Base-by-base conservation (phyloP, 1,284 basidiomycete species). In the Ustilago esculenta region DNA sequence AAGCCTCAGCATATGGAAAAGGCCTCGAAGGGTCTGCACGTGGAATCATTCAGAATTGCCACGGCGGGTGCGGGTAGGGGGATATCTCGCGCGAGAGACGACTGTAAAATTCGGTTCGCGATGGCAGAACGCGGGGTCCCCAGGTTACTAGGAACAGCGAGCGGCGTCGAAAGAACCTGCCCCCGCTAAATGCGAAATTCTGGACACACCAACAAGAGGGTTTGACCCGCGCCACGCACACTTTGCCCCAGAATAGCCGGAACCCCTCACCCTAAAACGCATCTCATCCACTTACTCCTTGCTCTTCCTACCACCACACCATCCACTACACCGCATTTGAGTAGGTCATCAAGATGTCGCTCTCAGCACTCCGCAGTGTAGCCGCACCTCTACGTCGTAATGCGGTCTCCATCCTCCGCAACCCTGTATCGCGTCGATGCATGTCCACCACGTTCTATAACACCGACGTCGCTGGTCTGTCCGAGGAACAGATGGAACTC, bases 391-490 rank as follows among this genome's bases (percentile, higher is more conserved):
- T 57, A 37, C 48, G 46, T 32, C 40, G 30, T 24, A 18, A n/a
- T 15, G 30, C 41, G 27, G 14, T 12, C 33, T 21, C 51, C 2
- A 11, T 9, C 17, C 21, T 10, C 18, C 39, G 20, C 25, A 27
- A 25, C 25, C 18, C 35, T 24, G 15, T 24, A 1, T 9, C 43
- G 6, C 40, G 40, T 18, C 45, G 47, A 6, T 9, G 37, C 23
- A 40, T 37, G 17, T 21, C 36, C 7, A 47, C 64, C 8, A 61
- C 57, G 5, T 73, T 74, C 58, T 77, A 77, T 65, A 75, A 72
- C 57, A 47, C 45, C 17, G 54, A 69, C 27, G 46, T 77, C 3
- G 66, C 71, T 8, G 71, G 71, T 3, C 61, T 77, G 11, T 64
- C 53, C 29, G 57, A 64, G 17, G 63, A 72, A 3, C 72, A 73